Evolutionary conservation across 345 rosid genomes (phyloP).

Genomic region (Pistacia integerrima): DNA sequence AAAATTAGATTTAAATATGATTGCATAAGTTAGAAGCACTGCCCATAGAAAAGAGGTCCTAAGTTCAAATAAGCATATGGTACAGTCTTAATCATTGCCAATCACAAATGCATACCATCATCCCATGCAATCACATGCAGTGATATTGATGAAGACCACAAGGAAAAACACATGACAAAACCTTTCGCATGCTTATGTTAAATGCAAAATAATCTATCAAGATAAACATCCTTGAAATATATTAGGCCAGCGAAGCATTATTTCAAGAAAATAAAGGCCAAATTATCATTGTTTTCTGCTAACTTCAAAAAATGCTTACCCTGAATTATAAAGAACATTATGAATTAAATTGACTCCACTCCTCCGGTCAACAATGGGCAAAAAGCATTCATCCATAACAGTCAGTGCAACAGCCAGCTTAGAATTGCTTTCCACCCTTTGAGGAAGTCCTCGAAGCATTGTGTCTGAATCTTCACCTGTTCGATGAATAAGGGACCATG

Average conservation of each 20-base stretch:
- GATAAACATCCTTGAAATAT: background rate
- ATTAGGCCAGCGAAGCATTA: constrained; percentile 16
- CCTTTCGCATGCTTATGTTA: background rate
- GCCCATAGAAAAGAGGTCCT: background rate
- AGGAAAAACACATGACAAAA: constrained; percentile 5
- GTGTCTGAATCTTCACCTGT: constrained; percentile 52
- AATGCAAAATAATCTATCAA: constrained; percentile 2
- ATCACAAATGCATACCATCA: constrained; percentile 1
- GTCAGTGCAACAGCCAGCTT: constrained; percentile 75
- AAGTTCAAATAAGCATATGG: background rate
- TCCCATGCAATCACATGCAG: constrained; percentile 7
- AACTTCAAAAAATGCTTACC: constrained; percentile 48
- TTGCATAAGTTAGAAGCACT: constrained; percentile 2
- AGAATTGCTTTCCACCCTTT: constrained; percentile 70
- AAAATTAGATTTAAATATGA: background rate
- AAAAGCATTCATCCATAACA: constrained; percentile 92
- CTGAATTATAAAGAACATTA: constrained; percentile 75
- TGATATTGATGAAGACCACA: background rate
- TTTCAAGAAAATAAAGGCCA: background rate
- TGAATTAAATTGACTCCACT: constrained; percentile 79
- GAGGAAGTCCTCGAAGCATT: constrained; percentile 46
- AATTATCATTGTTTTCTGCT: background rate
- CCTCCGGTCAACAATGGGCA: constrained; percentile 77
- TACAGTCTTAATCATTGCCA: constrained; percentile 3
- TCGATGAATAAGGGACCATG: constrained; percentile 80